Conservation (phyloP, 2,329 filamentous ascomycete genomes). For the Hypoxylon sp. region DNA sequence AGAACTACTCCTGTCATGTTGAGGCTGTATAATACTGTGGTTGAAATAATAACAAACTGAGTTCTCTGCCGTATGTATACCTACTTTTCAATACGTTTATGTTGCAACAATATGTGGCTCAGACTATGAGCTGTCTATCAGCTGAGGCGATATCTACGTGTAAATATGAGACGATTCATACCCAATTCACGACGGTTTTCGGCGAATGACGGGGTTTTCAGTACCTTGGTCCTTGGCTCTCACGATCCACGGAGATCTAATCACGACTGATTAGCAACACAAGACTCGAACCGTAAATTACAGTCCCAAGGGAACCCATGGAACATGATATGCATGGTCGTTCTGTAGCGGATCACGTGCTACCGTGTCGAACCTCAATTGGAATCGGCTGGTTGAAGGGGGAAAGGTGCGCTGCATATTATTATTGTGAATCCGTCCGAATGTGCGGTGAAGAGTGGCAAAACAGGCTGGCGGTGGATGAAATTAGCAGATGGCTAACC, state of each 20-base stretch:
- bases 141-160: constrained; percentile 5
- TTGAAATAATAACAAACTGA: too few relatives aligned
- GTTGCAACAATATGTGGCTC: constrained; percentile 7
- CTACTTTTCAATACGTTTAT: background rate
- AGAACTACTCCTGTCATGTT: too few relatives aligned
- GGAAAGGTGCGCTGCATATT: constrained; percentile 4
- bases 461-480: too few relatives aligned
- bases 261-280: constrained; percentile 5
- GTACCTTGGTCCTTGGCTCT: background rate
- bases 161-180: constrained; percentile 1
- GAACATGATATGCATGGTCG: constrained; percentile 21
- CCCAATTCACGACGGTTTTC: constrained; percentile 8
- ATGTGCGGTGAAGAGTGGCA: constrained; percentile 34
- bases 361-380: constrained; percentile 6
- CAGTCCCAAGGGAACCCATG: constrained; percentile 11
- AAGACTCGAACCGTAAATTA: constrained; percentile 2
- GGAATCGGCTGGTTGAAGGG: constrained; percentile 6
- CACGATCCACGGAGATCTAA: constrained; percentile 1
- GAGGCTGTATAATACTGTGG: too few relatives aligned
- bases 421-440: constrained; percentile 2
- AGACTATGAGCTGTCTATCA: constrained; percentile 6
- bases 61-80: too few relatives aligned
- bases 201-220: constrained; percentile 15
- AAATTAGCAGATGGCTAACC: too few relatives aligned
- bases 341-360: constrained; percentile 25